phyloP scores from a whole-genome alignment of 2,329 filamentous ascomycete genomes.

The Fusarium clavum region DNA sequence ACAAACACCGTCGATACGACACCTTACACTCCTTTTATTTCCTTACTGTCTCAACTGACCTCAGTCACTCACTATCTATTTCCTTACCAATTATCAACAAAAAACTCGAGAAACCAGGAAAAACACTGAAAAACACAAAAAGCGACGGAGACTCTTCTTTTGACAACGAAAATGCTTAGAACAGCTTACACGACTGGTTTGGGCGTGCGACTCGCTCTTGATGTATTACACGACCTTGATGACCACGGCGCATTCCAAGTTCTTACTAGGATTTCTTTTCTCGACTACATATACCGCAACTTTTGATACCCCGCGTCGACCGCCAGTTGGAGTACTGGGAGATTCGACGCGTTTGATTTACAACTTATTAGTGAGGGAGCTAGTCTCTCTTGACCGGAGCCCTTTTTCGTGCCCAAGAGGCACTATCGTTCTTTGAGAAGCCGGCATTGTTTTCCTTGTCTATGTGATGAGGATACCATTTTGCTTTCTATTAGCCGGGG shows the following conservation, averaged over 20 bases:
- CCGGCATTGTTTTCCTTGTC: slow-evolving; percentile 29
- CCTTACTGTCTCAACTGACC: slow-evolving; percentile 43
- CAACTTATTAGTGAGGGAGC: slow-evolving; percentile 38
- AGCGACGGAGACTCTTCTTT: slow-evolving; percentile 41
- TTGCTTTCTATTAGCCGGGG: slow-evolving; percentile 41
- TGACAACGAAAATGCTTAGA: slow-evolving; percentile 5
- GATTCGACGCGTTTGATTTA: slow-evolving; percentile 39
- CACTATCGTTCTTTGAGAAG: slow-evolving; percentile 38
- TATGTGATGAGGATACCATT: slow-evolving; percentile 25
- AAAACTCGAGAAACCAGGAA: slow-evolving; percentile 23
- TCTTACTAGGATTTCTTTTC: slow-evolving; percentile 45
- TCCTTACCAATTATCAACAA: slow-evolving; percentile 41
- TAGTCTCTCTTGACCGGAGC: slow-evolving; percentile 23
- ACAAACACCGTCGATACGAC: slow-evolving; percentile 18
- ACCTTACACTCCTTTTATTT: slow-evolving; percentile 42
- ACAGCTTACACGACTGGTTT: slow-evolving; percentile 4
- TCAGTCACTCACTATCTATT: slow-evolving; percentile 51
- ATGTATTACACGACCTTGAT: slow-evolving; percentile 46
- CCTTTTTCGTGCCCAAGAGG: slow-evolving; percentile 25
- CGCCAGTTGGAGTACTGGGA: slow-evolving; percentile 40
- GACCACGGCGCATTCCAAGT: slow-evolving; percentile 41
- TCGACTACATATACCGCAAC: slow-evolving; percentile 48
- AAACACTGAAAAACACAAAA: slow-evolving; percentile 41
- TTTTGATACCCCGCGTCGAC: slow-evolving; percentile 49
- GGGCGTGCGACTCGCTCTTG: slow-evolving; percentile 27